Evolutionary conservation across 768 basidiomycete species (phyloP), one percentile per base, ranked within the genome.

Genomic region (Tricholoma saponaceum): DNA sequence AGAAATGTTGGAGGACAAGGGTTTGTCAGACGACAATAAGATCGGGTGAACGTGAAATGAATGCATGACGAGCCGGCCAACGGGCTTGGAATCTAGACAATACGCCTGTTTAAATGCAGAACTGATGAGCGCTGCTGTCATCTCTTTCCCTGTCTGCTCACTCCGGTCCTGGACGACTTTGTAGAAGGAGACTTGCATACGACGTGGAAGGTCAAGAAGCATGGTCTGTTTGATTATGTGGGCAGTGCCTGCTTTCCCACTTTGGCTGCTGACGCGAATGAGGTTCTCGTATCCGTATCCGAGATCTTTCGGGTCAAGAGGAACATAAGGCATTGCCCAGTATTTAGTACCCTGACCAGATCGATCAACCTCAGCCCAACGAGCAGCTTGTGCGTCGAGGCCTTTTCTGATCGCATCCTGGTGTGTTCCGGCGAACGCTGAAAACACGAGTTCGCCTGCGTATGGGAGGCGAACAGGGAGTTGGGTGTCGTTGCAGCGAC

Each of bases 401-500:
- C 90, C 90, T 73, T 92, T 92, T 73, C 92, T 92, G 79, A 92
- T 85, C 12, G 90, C 90, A 62, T 92, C 90, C 71, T 89, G 87
- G 69, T 92, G 90, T 10, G 85, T 87, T 23, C 90, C 90, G 28
- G 88, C 89, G 76, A 92, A 92, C 7, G 90, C 90, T 18, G 90
- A 90, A 69, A 91, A 92, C 61, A 92, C 90, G 47, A 92, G 79
- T 60, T 90, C 89, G 55, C 90, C 90, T 3, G 87, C 89, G 61
- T 91, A 92, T 3, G 90, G 91, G 64, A 91, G 87, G 37, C 90
- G 78, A 5, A 86, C 86, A 66, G 92, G 91, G 16, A 91, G 80
- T 14, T 87, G 85, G 8, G 91, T 78, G 64, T 89, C 89, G 66
- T 88, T 92, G 75, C 90, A 92, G 60, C 84, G 78, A 26, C 85